Conservation (phyloP, 2,329 filamentous ascomycete genomes). For the Colletotrichum sp. region DNA sequence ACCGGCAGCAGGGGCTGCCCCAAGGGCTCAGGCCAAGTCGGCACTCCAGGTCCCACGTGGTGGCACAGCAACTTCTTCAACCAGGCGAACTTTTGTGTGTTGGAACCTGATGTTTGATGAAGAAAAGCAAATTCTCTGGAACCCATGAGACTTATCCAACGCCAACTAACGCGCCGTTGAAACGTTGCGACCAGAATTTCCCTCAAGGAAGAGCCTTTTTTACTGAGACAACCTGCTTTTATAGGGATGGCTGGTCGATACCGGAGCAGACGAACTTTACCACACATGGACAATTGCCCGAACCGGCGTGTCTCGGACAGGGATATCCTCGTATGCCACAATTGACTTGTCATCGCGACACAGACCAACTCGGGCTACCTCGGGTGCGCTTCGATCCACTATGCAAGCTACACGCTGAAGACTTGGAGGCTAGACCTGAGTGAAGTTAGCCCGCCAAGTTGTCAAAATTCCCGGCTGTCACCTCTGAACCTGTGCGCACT, state of each 20-base stretch:
- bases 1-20: neutral
- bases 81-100: neutral
- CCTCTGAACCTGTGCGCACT: neutral
- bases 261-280: neutral
- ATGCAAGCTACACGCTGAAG: neutral
- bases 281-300: constrained; percentile 1
- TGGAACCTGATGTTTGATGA: neutral
- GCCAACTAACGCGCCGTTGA: neutral
- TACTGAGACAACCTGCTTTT: neutral
- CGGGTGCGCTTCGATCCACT: neutral
- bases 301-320: neutral
- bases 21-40: neutral
- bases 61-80: neutral
- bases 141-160: neutral
- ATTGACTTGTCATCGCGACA: neutral
- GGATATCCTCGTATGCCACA: neutral
- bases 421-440: neutral
- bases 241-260: neutral
- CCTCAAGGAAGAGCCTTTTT: neutral
- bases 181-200: neutral
- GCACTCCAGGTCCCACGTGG: neutral
- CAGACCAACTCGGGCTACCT: neutral
- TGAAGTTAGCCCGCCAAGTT: neutral
- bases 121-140: neutral
- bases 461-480: neutral